A percentile compares a stretch with the other conserved stretches of the same genome.
phyloP scores from a whole-genome alignment of 768 basidiomycete species.

The Cyclocybe cylindracea region DNA sequence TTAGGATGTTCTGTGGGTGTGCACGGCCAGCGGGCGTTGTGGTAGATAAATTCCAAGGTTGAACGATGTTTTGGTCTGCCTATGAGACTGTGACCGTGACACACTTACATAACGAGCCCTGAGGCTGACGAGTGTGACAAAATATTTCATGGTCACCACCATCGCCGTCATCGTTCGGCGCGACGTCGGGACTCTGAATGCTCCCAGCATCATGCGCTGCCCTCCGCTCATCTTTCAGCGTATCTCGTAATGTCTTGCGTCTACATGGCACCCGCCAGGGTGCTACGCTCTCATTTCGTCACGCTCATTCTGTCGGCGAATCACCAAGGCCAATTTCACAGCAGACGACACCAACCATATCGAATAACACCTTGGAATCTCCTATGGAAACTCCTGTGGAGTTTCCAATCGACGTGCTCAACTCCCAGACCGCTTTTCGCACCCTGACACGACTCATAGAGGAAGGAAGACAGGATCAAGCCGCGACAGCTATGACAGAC shows the following conservation, averaged over 20 bases:
- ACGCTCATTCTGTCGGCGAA: slow-evolving; percentile 1
- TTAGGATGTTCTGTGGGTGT: slow-evolving; percentile 35
- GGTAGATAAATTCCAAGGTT: slow-evolving; percentile 7
- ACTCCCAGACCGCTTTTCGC: slow-evolving; percentile 13
- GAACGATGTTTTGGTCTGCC: slow-evolving; percentile 13
- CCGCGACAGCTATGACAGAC: slow-evolving; percentile 17
- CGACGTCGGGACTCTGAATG: slow-evolving; percentile 26
- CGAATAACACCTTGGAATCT: not conserved
- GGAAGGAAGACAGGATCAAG: slow-evolving; percentile 28
- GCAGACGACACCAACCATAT: no score
- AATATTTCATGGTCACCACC: slow-evolving; percentile 10
- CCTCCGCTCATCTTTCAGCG: slow-evolving; percentile 24
- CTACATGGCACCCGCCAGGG: not conserved
- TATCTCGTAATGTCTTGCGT: not conserved
- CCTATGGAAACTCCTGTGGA: not conserved
- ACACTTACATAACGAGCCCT: not conserved
- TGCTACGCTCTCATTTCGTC: slow-evolving; percentile 5
- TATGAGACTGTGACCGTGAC: slow-evolving; percentile 20
- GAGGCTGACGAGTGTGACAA: slow-evolving; percentile 3
- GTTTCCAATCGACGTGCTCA: slow-evolving; percentile 23
- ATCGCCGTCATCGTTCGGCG: not conserved
- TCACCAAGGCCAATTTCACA: no score
- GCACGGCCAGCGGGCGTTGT: slow-evolving; percentile 47
- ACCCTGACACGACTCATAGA: slow-evolving; percentile 27
- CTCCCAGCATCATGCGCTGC: slow-evolving; percentile 34